phyloP scores from a whole-genome alignment of 352 stramenopile species.

The Globisporangium yorkense region DNA sequence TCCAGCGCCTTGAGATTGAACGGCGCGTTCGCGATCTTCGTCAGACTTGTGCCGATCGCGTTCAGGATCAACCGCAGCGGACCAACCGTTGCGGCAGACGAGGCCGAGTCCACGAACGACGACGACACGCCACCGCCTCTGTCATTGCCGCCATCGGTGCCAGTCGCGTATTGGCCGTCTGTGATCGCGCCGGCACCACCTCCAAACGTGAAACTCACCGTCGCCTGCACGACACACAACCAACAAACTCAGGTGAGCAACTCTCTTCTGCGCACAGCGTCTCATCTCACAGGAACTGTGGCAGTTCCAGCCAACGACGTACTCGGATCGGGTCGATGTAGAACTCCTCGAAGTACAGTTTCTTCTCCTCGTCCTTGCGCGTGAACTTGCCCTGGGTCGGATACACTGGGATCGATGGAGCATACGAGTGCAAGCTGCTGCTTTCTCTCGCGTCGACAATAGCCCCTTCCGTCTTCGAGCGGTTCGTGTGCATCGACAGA shows the following conservation, averaged over 20 bases:
- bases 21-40: slow-evolving; percentile 86
- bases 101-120: slow-evolving; percentile 17
- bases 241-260: not conserved
- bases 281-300: not conserved
- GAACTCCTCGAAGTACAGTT: slow-evolving; percentile 89
- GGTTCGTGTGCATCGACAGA: slow-evolving; percentile 22
- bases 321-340: slow-evolving; percentile 76
- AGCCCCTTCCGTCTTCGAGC: slow-evolving; percentile 16
- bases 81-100: slow-evolving; percentile 58
- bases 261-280: not conserved
- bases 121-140: not conserved
- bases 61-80: slow-evolving; percentile 81
- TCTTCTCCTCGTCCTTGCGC: slow-evolving; percentile 63
- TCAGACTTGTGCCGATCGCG: slow-evolving; percentile 81
- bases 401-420: slow-evolving; percentile 11
- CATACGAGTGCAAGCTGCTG: slow-evolving; percentile 12
- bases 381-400: slow-evolving; percentile 29
- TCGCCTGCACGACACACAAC: slow-evolving; percentile 29
- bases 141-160: slow-evolving; percentile 16
- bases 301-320: slow-evolving; percentile 8
- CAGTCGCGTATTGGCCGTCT: slow-evolving; percentile 38
- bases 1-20: slow-evolving; percentile 72
- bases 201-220: slow-evolving; percentile 82
- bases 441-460: slow-evolving; percentile 13
- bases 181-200: slow-evolving; percentile 58